Base-by-base conservation (phyloP, 2,329 filamentous ascomycete genomes). In the Phialophora expanda region DNA sequence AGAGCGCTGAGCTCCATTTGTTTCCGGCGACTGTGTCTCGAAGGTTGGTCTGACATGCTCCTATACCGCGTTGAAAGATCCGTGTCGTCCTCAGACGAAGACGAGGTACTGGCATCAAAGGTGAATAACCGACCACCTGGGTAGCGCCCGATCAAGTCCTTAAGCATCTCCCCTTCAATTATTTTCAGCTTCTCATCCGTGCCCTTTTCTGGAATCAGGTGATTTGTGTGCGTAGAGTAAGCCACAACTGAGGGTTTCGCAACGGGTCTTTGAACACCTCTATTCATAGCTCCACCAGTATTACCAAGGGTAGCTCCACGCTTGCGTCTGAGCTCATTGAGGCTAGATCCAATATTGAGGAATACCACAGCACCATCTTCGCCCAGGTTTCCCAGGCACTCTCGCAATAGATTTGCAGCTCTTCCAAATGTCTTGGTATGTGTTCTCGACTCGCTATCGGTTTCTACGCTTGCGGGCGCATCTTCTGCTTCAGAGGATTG, bases 51-150 rank as follows among this genome's bases (percentile, higher is more conserved):
- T 4, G 61, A 32, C 8, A 38, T 64, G 12, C 26, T 50, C 44
- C 55, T 51, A 2, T 65, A 1, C 71, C 63, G 26, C 81, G 78
- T 46, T 81, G 80, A 51, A 70, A 17, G 81, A 78, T 48, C 82
- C 80, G 41, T 83, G 82, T 81, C 1, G 78, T 82, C 11, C 79
- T 80, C 11, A 77, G 81, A 4, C 81, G 67, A 81, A 0, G 79
- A 82, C 79, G 78, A 69, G 81, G 79, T 1, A 73, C 38, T 65
- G 38, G 28, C 76, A 55, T 82, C 79, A 63, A 83, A 81, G 1
- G 79, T 80, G 80, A 81, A 83, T 1, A 84, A 69, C 56, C 82
- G 81, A 12, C 82, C 82, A 59, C 78, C 77, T 4, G 80, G 78
- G 65, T 83, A 83, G n/a, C 79, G 78, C 26, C 75, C 76, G 9